Base-by-base conservation (phyloP, 495 filamentous ascomycete species). In the Aspergillus panamensis region DNA sequence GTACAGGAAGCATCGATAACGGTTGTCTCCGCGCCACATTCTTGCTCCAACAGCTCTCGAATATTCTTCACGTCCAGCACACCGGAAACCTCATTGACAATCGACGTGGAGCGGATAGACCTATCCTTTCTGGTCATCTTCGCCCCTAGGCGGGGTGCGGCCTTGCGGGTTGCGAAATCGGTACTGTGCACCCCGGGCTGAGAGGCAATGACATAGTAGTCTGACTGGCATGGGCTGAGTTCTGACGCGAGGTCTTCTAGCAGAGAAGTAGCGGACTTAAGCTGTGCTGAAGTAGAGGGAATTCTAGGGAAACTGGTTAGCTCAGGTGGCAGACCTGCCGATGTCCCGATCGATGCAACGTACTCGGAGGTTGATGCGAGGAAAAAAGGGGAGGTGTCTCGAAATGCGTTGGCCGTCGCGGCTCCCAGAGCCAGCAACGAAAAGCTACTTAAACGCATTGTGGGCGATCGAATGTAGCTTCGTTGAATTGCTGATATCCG, bases 361-460 rank as follows among this genome's bases (percentile, higher is more conserved):
- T 82, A 96, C 91, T 85, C 77, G 50, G 87, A 83, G 35, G 83
- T 88, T 21, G 92, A 95, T 66, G 91, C 85, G 25, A 96, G 73
- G 72, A 96, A 80, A 68, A 95, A 94, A 14, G 92, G 92, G 43
- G 90, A 92, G 0, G 91, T 88, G 64, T 96, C 87, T 48, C 80
- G 83, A 73, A 95, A 93, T 14, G 91, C 91, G 37, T 82, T 77
- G 51, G 77, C 84, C 12, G 79, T 72, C 55, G 78, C 75, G 69
- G 80, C 77, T 65, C 78, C 80, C 59, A 88, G 80, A 68, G 87
- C 81, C 42, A 90, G 64, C 54, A 84, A 73, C 59, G 83, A 78
- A 53, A 86, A 69, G 66, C 75, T 74, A 59, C 77, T 83, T 61
- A 86, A 67, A 78, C 81, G 80, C 86, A 90, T 89, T 60, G 64